Conservation (phyloP, 2,329 filamentous ascomycete genomes). For the Phyllosticta citriasiana region DNA sequence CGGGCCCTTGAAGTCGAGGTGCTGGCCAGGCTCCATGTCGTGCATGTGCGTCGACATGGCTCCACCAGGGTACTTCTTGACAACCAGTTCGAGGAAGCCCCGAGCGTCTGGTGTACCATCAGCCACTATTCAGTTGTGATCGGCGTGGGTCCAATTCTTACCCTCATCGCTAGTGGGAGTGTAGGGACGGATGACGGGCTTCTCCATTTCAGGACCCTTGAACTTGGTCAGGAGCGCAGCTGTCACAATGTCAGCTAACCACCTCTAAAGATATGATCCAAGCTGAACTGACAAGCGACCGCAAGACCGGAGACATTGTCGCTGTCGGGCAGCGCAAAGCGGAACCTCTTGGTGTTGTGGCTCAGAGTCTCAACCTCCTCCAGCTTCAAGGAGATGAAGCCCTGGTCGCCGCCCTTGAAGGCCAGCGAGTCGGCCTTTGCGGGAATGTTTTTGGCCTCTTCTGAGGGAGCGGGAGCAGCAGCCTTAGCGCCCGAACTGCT, state of each 20-base stretch:
- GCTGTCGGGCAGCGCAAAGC: slow-evolving; percentile 75
- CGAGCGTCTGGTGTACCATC: slow-evolving; percentile 45
- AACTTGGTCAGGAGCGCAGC: slow-evolving; percentile 82
- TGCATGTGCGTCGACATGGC: slow-evolving; percentile 89
- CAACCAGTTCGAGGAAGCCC: slow-evolving; percentile 77
- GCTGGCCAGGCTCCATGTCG: slow-evolving; percentile 69
- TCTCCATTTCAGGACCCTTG: slow-evolving; percentile 72
- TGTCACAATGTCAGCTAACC: slow-evolving; percentile 17
- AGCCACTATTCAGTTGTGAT: neutral
- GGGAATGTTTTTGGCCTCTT: slow-evolving; percentile 29
- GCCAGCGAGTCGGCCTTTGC: slow-evolving; percentile 38
- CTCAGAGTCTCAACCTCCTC: slow-evolving; percentile 70
- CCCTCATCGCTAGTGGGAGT: slow-evolving; percentile 83
- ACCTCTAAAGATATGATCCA: neutral
- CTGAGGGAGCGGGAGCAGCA: slow-evolving; percentile 19
- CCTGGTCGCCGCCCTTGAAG: slow-evolving; percentile 81
- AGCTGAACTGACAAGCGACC: slow-evolving; percentile 53
- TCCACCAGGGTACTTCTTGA: slow-evolving; percentile 86
- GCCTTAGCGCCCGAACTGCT: slow-evolving; percentile 20
- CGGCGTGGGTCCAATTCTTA: slow-evolving; percentile 28
- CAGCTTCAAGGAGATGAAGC: slow-evolving; percentile 73
- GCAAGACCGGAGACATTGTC: slow-evolving; percentile 76
- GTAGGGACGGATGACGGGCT: slow-evolving; percentile 84
- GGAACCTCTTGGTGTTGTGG: slow-evolving; percentile 89
- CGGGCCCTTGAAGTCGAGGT: slow-evolving; percentile 86